Evolutionary conservation across 371 early-diverging fungal genomes (phyloP), one percentile per base, ranked within the genome.

Genomic region (Funneliformis caledonium): DNA sequence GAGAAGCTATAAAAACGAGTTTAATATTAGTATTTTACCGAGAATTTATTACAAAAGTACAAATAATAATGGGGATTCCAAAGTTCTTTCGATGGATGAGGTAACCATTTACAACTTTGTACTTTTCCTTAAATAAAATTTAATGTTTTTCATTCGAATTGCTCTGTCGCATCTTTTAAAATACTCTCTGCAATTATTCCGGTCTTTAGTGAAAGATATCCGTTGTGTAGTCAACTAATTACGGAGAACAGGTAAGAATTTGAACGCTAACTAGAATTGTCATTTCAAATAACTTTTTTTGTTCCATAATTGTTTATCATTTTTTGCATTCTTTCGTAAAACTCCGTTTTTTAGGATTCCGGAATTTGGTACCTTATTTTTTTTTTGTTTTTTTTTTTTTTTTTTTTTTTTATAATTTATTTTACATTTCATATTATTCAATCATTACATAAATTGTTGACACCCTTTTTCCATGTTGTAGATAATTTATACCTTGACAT

Each of bases 401-500:
- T 60, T 31, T 62, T 2, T 61, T 47, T 19, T 19, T 50, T 26
- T 11, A n/a, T 11, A 70, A 42, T 45, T 6, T 9, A 42, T 70
- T 68, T 42, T 45, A 70, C 33, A 8, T 4, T 14, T n/a, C 11
- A 65, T 19, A 65, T 16, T 26, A 65, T 65, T 65, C 26, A 37
- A 67, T 76, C 9, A 8, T 42, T 62, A 19, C 7, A 14, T 6
- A 56, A 56, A 56, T 52, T 48, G 37, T n/a, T 47, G 16, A 47
- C 16, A 12, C 19, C 19, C 16, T 16, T 26, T 26, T 26, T 26
- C 26, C 26, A 26, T 0, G 26, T 26, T 50, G n/a, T 84, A 92
- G 92, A 95, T 83, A 97, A 97, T 86, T 88, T 99, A 76, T 99
- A 99, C 83, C 87, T 99, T 83, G 99, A 99, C 83, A 98, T 99